A percentile compares a stretch with the other conserved stretches of the same genome.
Evolutionary conservation across 352 stramenopile species (phyloP).

Genomic region (Pythium dissimile): DNA sequence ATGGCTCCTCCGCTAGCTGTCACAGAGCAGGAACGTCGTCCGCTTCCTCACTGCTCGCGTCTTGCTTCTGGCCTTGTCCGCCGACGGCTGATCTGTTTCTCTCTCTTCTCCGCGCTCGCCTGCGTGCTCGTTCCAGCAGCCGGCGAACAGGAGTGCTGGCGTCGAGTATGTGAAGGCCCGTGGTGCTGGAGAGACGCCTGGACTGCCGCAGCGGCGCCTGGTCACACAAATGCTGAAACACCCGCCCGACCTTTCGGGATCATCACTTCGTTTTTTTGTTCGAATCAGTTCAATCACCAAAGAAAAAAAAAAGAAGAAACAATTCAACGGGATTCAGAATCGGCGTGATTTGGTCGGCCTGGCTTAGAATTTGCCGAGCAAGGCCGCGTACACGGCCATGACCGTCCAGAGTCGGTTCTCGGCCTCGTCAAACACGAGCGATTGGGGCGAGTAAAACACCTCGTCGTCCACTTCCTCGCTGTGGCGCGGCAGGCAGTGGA

Average conservation of each 20-base stretch:
- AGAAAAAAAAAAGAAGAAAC: no score
- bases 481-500: slow-evolving; percentile 97
- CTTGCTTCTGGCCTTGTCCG: background rate
- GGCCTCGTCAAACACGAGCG: slow-evolving; percentile 96
- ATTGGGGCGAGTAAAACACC: slow-evolving; percentile 95
- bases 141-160: background rate
- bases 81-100: background rate
- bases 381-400: slow-evolving; percentile 92
- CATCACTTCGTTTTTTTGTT: no score
- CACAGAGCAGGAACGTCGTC: background rate
- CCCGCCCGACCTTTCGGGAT: slow-evolving; percentile 16
- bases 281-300: no score
- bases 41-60: background rate
- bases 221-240: slow-evolving; percentile 14
- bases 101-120: background rate
- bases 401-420: slow-evolving; percentile 99
- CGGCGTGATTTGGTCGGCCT: no score
- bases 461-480: slow-evolving; percentile 97
- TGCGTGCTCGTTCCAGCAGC: slow-evolving; percentile 11
- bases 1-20: slow-evolving; percentile 24
- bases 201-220: no score
- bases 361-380: slow-evolving; percentile 61
- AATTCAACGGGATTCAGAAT: no score
- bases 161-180: no score
- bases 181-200: no score